phyloP scores from a whole-genome alignment of 805 yeast genomes.

The Metschnikowia matae region DNA sequence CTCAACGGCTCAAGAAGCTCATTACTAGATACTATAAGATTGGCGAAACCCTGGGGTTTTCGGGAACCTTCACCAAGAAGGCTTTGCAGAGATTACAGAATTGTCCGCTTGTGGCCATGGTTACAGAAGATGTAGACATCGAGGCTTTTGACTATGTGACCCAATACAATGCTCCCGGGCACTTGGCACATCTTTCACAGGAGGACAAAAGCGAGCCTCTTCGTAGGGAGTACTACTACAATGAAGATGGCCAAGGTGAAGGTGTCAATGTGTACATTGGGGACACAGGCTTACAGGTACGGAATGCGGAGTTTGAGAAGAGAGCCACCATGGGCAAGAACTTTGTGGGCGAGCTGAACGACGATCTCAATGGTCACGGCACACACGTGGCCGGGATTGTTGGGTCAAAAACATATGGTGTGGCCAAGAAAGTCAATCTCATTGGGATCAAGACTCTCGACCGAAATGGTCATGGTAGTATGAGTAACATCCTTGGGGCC shows the following conservation, averaged over 20 bases:
- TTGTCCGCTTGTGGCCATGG: conserved; percentile 62
- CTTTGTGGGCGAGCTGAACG: conserved; percentile 19
- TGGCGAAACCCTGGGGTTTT: conserved; percentile 68
- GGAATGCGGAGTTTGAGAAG: conserved; percentile 12
- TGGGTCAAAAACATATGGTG: conserved; percentile 50
- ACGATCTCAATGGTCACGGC: conserved; percentile 51
- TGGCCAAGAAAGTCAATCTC: conserved; percentile 35
- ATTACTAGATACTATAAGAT: conserved; percentile 55
- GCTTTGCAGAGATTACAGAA: conserved; percentile 44
- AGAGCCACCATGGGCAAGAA: conserved; percentile 14
- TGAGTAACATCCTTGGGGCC: conserved; percentile 62
- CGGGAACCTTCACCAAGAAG: conserved; percentile 54
- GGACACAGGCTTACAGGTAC: conserved; percentile 15
- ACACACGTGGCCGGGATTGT: conserved; percentile 54
- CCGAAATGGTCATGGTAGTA: conserved; percentile 62
- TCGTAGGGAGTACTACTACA: conserved; percentile 45
- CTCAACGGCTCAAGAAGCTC: conserved; percentile 42
- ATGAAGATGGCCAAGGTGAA: conserved; percentile 43
- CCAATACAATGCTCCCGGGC: conserved; percentile 55
- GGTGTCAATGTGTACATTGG: conserved; percentile 18
- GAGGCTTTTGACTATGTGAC: conserved; percentile 48
- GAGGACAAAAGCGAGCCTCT: conserved; percentile 11
- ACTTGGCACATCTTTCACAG: conserved; percentile 62
- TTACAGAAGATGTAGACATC: conserved; percentile 63
- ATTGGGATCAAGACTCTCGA: conserved; percentile 76